Base-by-base conservation (phyloP, 2,329 filamentous ascomycete species). In the Talaromyces sp. region DNA sequence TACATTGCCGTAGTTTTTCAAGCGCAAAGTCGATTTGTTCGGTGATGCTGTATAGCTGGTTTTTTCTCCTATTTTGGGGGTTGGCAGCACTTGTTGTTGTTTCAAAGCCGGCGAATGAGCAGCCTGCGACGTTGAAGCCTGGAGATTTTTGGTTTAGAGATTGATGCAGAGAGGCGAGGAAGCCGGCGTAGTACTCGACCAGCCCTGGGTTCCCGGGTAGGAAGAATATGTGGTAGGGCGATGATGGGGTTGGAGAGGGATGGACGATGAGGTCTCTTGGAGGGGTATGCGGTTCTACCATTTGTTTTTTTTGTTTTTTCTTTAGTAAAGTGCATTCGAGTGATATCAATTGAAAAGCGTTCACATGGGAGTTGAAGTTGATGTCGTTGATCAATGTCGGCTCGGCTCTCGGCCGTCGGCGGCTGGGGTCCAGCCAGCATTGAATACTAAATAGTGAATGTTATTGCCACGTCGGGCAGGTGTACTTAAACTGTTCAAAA, bases 191-290 rank as follows among this genome's bases (percentile, higher is more conserved):
- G 50, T 59, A 62, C 48, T 62, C 46, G 26, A 62, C 54, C 19
- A 62, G 21, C 2, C 60, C 60, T 14, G 60, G 60, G n/a, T 62
- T 62, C 7, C 60, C 60, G 32, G 60, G 60, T 9, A 62, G 60
- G 26, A 62, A 59, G 54, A 62, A 62, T 29, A 62, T 62, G 54
- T 62, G 60, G 17, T 59, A 62, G 24, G 54, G 41, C 3, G 57
- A 48, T 5, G 57, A 48, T 12, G 56, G 21, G 9, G 53, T 43
- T 1, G 31, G 53, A 1, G 60, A 52, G 1, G 56, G 46, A 9
- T 48, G 35, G 8, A 2, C 19, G 27, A 62, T 54, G 35, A 57
- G 43, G 46, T 62, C 60, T 38, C 46, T 41, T 5, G 19, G n/a
- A 31, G 27, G 21, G 1, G 19, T 24, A 43, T 46, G 24, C 53